Evolutionary conservation across 2,329 filamentous ascomycete genomes (phyloP).

Genomic region (Ophiocordyceps robertsii): DNA sequence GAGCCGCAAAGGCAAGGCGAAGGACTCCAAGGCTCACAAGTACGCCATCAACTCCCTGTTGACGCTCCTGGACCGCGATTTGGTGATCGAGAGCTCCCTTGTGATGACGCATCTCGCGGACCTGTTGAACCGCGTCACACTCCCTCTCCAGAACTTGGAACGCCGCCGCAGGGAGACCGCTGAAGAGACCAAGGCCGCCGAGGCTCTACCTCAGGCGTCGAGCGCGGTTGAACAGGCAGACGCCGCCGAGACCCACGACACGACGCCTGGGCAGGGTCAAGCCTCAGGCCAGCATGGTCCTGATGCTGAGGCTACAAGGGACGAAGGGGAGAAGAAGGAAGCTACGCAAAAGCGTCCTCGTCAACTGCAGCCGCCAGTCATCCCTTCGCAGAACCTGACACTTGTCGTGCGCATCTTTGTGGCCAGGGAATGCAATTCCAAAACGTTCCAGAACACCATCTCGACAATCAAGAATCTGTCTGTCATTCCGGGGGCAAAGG

Average conservation of each 20-base stretch:
- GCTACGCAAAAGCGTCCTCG: conserved; percentile 35
- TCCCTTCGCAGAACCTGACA: conserved; percentile 79
- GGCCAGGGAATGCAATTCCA: conserved; percentile 88
- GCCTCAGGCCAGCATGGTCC: conserved; percentile 8
- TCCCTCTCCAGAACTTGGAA: conserved; percentile 69
- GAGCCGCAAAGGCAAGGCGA: conserved; percentile 75
- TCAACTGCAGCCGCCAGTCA: conserved; percentile 63
- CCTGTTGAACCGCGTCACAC: conserved; percentile 76
- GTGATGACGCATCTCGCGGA: conserved; percentile 92
- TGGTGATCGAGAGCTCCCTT: conserved; percentile 92
- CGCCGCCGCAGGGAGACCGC: conserved; percentile 67
- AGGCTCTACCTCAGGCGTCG: conserved; percentile 23
- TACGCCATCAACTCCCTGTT: conserved; percentile 88
- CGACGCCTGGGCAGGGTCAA: conserved; percentile 14
- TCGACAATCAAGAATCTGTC: conserved; percentile 98
- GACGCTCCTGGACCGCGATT: conserved; percentile 75
- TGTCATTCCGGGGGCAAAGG: conserved; percentile 78
- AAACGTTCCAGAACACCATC: conserved; percentile 94
- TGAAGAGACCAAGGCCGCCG: conserved; percentile 34
- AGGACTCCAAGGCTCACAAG: conserved; percentile 71
- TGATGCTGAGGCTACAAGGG: conserved; percentile 9
- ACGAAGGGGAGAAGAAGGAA: conserved; percentile 20
- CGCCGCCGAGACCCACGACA: conserved; percentile 5
- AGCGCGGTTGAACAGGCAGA: conserved; percentile 9
- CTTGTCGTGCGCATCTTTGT: conserved; percentile 95